Evolutionary conservation across 352 stramenopile genomes (phyloP).

Genomic region (Phytophthora cactorum): DNA sequence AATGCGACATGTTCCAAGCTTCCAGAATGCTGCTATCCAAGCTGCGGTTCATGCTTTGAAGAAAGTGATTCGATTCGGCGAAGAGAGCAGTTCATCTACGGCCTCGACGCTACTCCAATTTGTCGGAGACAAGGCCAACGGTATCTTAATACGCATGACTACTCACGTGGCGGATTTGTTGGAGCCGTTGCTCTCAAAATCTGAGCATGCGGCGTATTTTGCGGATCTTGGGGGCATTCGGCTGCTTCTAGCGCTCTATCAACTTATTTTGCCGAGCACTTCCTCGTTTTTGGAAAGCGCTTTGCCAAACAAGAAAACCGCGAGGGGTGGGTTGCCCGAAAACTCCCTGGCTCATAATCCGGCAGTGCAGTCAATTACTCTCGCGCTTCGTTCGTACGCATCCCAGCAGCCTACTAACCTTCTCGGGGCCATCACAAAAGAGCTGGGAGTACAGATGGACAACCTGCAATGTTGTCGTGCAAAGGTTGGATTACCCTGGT

Average conservation of each 20-base stretch:
- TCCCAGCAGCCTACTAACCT: slow-evolving; percentile 89
- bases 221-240: slow-evolving; percentile 90
- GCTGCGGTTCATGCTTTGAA: slow-evolving; percentile 91
- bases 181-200: slow-evolving; percentile 95
- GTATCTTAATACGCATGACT: slow-evolving; percentile 65
- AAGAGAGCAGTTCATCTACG: slow-evolving; percentile 49
- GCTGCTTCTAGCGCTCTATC: slow-evolving; percentile 90
- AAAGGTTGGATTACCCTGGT: slow-evolving; percentile 49
- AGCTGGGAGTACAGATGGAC: slow-evolving; percentile 66
- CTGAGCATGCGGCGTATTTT: slow-evolving; percentile 94
- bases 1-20: slow-evolving; percentile 93
- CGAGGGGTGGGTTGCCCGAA: slow-evolving; percentile 11
- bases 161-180: slow-evolving; percentile 92
- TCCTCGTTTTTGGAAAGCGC: slow-evolving; percentile 81
- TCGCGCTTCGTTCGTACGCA: slow-evolving; percentile 90
- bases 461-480: slow-evolving; percentile 42
- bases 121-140: slow-evolving; percentile 35
- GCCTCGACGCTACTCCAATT: slow-evolving; percentile 9
- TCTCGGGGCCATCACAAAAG: slow-evolving; percentile 64
- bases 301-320: slow-evolving; percentile 26
- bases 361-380: slow-evolving; percentile 88
- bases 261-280: slow-evolving; percentile 84
- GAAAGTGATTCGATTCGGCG: slow-evolving; percentile 86
- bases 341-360: slow-evolving; percentile 80
- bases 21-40: slow-evolving; percentile 88